These are phyloP conservation scores for Comarum palustre DNA, from an alignment of 306 rosid genomes.

Conservation along the genomic window DNA sequence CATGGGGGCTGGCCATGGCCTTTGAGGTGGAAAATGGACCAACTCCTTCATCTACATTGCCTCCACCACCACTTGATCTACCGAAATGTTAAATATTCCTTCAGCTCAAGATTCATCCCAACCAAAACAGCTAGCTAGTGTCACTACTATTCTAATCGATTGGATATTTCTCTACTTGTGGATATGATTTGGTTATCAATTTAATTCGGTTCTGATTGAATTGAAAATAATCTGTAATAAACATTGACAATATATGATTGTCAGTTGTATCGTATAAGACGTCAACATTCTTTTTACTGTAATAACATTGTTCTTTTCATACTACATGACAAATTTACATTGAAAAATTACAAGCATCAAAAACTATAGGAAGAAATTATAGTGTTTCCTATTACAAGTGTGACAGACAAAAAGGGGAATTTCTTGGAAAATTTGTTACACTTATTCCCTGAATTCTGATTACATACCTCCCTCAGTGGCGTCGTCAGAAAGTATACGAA, in stretches of 20 bases:
- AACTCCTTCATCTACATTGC: conserved; percentile 28
- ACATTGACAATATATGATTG: not conserved
- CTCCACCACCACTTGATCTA: conserved; percentile 59
- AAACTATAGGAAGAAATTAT: not conserved
- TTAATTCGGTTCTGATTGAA: not conserved
- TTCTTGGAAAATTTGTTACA: too few relatives aligned
- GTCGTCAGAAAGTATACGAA: too few relatives aligned
- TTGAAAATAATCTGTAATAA: not conserved
- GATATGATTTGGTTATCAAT: not conserved
- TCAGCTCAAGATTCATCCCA: not conserved
- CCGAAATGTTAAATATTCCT: conserved; percentile 42
- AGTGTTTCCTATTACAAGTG: too few relatives aligned
- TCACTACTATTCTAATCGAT: not conserved
- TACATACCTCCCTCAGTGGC: too few relatives aligned
- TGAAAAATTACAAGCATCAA: not conserved
- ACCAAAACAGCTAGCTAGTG: not conserved
- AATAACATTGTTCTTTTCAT: not conserved
- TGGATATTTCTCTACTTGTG: not conserved
- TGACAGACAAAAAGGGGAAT: too few relatives aligned
- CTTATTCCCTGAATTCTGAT: too few relatives aligned
- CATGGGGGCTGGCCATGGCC: conserved; percentile 63
- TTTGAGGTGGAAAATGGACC: conserved; percentile 46
- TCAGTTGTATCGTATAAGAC: not conserved
- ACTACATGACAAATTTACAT: not conserved
- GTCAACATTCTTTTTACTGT: not conserved